These are phyloP conservation scores for Aquanectria penicillioides DNA, from an alignment of 2,329 filamentous ascomycete genomes.

Conservation along the genomic window DNA sequence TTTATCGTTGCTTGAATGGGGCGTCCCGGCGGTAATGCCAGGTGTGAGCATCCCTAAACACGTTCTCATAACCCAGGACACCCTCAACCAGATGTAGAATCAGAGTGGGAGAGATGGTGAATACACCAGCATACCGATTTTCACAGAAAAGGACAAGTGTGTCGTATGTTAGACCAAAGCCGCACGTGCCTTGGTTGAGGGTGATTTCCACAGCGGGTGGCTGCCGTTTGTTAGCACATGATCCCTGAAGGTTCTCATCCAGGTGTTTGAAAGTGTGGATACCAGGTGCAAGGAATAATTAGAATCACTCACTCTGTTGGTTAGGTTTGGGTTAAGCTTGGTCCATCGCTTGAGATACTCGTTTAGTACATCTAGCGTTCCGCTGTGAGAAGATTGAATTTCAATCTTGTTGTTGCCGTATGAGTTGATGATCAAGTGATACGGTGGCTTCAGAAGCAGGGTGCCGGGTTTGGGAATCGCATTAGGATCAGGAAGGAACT, in stretches of 20 bases:
- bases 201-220: slow-evolving; percentile 54
- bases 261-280: no score
- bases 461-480: slow-evolving; percentile 58
- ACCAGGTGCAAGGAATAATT: no score
- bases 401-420: slow-evolving; percentile 46
- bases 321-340: slow-evolving; percentile 52
- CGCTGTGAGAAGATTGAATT: slow-evolving; percentile 59
- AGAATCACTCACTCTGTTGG: slow-evolving; percentile 43
- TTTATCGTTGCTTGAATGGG: slow-evolving; percentile 21
- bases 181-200: slow-evolving; percentile 57
- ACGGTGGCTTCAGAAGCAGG: slow-evolving; percentile 58
- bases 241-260: no score
- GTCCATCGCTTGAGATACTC: slow-evolving; percentile 61
- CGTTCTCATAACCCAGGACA: slow-evolving; percentile 54
- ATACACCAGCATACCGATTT: slow-evolving; percentile 43
- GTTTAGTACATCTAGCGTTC: slow-evolving; percentile 55
- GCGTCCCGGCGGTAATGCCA: slow-evolving; percentile 42
- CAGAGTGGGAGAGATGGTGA: slow-evolving; percentile 53
- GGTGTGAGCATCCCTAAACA: slow-evolving; percentile 30
- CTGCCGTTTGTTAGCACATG: slow-evolving; percentile 41
- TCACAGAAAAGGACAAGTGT: slow-evolving; percentile 51
- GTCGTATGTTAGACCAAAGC: slow-evolving; percentile 56
- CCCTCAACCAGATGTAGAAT: slow-evolving; percentile 58
- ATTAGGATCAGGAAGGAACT: slow-evolving; percentile 53
- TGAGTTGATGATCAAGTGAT: slow-evolving; percentile 54